phyloP scores from a whole-genome alignment of 305 asterid genomes.

The Fraxinus ornus region DNA sequence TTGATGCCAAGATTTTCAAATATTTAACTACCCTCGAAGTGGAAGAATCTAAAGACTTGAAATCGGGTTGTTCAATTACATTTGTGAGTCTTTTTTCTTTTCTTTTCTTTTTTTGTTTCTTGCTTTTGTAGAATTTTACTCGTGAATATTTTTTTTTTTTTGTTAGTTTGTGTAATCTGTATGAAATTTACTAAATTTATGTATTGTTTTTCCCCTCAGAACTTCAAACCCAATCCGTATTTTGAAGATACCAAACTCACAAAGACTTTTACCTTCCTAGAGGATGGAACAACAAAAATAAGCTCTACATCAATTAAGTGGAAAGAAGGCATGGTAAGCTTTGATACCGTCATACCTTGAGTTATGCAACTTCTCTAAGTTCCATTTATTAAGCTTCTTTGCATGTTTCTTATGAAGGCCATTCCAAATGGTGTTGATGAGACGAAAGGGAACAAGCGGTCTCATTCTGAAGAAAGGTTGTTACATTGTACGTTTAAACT shows the following conservation, averaged over 20 bases:
- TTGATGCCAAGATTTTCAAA: constrained; percentile 14
- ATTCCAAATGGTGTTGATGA: constrained; percentile 17
- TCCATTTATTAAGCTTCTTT: not conserved
- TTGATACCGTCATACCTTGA: not conserved
- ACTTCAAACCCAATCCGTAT: constrained; percentile 20
- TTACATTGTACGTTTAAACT: not conserved
- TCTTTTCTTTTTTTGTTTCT: not conserved
- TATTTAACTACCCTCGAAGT: constrained; percentile 19
- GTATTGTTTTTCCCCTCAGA: not conserved
- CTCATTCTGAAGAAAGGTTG: constrained; percentile 24
- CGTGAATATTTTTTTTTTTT: not conserved
- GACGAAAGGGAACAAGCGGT: constrained; percentile 21
- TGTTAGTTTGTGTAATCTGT: not conserved
- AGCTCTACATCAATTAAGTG: constrained; percentile 24
- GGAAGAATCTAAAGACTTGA: constrained; percentile 19
- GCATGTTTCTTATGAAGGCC: constrained; percentile 9
- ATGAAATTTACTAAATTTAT: not conserved
- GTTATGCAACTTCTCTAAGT: not conserved
- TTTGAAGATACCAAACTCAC: constrained; percentile 26
- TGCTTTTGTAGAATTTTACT: not conserved
- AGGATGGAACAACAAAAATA: constrained; percentile 17
- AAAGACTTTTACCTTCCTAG: constrained; percentile 19
- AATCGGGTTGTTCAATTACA: constrained; percentile 16
- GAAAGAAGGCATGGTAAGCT: constrained; percentile 26
- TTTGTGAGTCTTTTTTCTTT: constrained; percentile 14